Base-by-base conservation (phyloP, 257 asterid genomes). In the Fraxinus excelsior region DNA sequence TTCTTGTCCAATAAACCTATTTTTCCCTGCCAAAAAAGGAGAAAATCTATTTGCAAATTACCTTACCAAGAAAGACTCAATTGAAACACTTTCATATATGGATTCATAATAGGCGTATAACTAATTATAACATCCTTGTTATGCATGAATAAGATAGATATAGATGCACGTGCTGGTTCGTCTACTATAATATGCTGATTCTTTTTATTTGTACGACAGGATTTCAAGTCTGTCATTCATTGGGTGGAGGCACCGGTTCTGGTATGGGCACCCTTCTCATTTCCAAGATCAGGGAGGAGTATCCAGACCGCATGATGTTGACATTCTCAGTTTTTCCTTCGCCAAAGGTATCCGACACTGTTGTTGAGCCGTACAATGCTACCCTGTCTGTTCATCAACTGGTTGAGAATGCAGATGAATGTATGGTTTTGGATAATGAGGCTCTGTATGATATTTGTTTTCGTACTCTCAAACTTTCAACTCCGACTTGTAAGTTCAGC, bases 201-300 rank as follows among this genome's bases (percentile, higher is more conserved):
- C 31, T 44, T n/a, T 71, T 71, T 32, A 29, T 35, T 26, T 69
- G 7, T 11, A 46, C 26, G n/a, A 69, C 85, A 85, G 87, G 89
- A 80, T 82, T 85, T 79, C 89, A 85, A 75, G 85, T 82, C 12
- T 85, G 89, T 66, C 89, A 85, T 73, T 85, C 89, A 2, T 78
- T 85, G 85, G 89, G 89, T 75, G 89, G 89, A 80, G 89, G 89
- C 53, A 85, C 89, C 18, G 89, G 89, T 23, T 85, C 88, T 28
- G 88, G 87, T 69, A 85, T 85, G 89, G 89, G 89, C 32, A 85
- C 89, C 67, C 89, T 85, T 78, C 85, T 85, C 73, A 85, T 85
- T 56, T 85, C 89, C 77, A 85, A 85, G 77, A 85, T 85, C 80
- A 78, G 89, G 71, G 89, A 85, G 78, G 89, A 85, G 79, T 85